phyloP scores from a whole-genome alignment of 1,139 yeast genomes.

The Pichia inconspicua region DNA sequence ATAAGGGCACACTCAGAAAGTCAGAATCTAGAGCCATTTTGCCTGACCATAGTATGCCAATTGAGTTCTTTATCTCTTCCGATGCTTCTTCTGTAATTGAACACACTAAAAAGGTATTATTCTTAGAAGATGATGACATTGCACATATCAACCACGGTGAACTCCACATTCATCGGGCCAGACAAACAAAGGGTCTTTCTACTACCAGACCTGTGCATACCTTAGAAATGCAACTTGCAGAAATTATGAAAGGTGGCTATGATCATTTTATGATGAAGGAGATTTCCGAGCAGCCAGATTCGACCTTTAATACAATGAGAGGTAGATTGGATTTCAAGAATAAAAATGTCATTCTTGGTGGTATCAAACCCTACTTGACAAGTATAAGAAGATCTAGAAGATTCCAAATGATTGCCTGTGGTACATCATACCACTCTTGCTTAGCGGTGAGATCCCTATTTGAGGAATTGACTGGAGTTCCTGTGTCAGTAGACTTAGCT shows the following conservation, averaged over 20 bases:
- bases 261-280: conserved; percentile 98
- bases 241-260: conserved; percentile 96
- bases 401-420: conserved; percentile 97
- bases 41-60: conserved; percentile 42
- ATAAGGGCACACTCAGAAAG: conserved; percentile 21
- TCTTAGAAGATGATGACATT: conserved; percentile 95
- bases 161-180: conserved; percentile 94
- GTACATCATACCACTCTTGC: conserved; percentile 98
- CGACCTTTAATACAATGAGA: conserved; percentile 97
- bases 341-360: conserved; percentile 76
- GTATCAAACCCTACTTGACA: conserved; percentile 75
- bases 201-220: conserved; percentile 95
- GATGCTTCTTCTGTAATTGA: conserved; percentile 98
- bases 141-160: conserved; percentile 98
- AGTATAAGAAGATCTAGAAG: conserved; percentile 93
- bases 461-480: conserved; percentile 94
- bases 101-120: conserved; percentile 94
- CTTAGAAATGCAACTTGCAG: conserved; percentile 91
- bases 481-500: conserved; percentile 93
- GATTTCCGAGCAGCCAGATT: conserved; percentile 97
- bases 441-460: conserved; percentile 93
- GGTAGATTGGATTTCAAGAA: conserved; percentile 94
- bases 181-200: conserved; percentile 83
- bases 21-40: conserved; percentile 29
- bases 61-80: conserved; percentile 92